These are phyloP conservation scores for Wickerhamomyces xylosicus DNA, from an alignment of 805 yeast genomes.

Conservation along the genomic window DNA sequence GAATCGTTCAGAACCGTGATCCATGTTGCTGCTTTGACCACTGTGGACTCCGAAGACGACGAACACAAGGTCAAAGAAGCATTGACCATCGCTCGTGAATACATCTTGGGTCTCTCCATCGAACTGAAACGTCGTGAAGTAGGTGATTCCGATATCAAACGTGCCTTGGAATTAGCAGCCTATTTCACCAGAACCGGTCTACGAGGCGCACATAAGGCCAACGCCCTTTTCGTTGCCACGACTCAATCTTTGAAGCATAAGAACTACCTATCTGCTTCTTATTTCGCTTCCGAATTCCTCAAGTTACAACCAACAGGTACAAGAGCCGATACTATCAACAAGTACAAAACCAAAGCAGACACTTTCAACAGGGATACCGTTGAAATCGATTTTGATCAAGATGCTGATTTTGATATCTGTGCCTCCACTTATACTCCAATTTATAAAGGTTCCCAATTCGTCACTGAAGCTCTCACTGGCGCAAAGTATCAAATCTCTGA, in stretches of 20 bases:
- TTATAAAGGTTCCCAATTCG: constrained; percentile 60
- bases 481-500: constrained; percentile 73
- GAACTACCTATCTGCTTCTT: constrained; percentile 80
- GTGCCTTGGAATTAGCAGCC: constrained; percentile 91
- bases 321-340: constrained; percentile 81
- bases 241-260: constrained; percentile 81
- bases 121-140: constrained; percentile 83
- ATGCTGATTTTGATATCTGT: constrained; percentile 85
- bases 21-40: constrained; percentile 60
- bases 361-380: constrained; percentile 74
- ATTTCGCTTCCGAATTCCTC: constrained; percentile 80
- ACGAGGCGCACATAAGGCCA: constrained; percentile 72
- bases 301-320: constrained; percentile 61
- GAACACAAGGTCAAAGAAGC: constrained; percentile 67
- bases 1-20: constrained; percentile 69
- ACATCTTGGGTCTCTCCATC: constrained; percentile 84
- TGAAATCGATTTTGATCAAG: constrained; percentile 87
- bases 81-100: constrained; percentile 71
- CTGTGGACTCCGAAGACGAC: constrained; percentile 65
- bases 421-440: constrained; percentile 83
- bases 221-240: constrained; percentile 94
- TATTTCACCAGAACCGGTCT: constrained; percentile 83
- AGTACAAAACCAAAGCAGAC: constrained; percentile 74
- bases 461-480: constrained; percentile 77
- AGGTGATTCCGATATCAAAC: constrained; percentile 59